Evolutionary conservation across 768 basidiomycete genomes (phyloP), one percentile per base, ranked within the genome.

Genomic region (Dioszegia crocea): DNA sequence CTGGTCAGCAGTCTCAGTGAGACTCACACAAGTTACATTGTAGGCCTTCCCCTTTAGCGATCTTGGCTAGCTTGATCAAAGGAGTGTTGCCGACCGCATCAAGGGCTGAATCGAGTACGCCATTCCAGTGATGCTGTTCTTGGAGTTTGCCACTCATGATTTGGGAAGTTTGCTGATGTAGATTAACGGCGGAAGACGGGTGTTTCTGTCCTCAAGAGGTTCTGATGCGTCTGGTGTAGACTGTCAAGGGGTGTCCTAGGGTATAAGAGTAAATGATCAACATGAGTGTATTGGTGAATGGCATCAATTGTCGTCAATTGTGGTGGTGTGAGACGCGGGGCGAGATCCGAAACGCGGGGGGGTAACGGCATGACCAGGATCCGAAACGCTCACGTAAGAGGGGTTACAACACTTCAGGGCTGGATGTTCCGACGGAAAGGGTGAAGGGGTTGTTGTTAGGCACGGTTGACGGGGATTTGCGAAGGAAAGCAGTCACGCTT

Each of bases 1-100:
- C 19, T n/a, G n/a, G 1, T 24, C 38, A n/a, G 46, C 27, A n/a
- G 29, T 29, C 21, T 16, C 44, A 36, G 81, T 12, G 31, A 26
- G 33, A 31, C 91, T 72, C 74, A 94, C 92, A 78, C 11, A 99
- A 81, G 76, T 94, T 96, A 78, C 94, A 98, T 73, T 86, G 85
- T 26, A 97, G 78, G 0, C 85, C 88, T 55, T 92, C 82, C 12
- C 82, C 81, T 30, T 80, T 76, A 6, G 89, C 88, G 12, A 96
- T 82, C 71, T 84, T 86, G 78, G 89, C 85, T 6, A 97, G 83
- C 49, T 89, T 83, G 64, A 99, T 83, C 66, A 99, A 83, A 2
- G 94, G 96, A 0, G 96, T 98, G 64, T 89, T 81, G 2, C 94
- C 94, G 11, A 98, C 85, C 9, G 89, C 89, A 26, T 85, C 90